Base-by-base conservation (phyloP, 2,329 filamentous ascomycete species). In the Monosporascus sp. region DNA sequence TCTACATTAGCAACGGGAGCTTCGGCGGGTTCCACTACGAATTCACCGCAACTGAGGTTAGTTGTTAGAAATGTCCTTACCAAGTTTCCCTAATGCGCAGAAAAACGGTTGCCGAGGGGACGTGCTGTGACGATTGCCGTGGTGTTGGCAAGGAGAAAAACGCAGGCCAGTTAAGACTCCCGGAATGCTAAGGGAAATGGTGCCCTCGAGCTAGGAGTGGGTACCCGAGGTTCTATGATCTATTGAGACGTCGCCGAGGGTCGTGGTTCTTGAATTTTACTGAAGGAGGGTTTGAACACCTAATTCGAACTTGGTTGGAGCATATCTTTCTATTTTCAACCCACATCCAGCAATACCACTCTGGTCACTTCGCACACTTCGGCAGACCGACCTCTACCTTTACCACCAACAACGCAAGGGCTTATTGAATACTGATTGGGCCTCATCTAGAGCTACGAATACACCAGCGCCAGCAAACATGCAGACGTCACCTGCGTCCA, bases 11-110 rank as follows among this genome's bases (percentile, higher is more conserved):
- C 75, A 38, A 67, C 73, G 26, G 72, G 67, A 44, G 71, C 68
- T 56, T 69, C 70, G 28, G 65, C 70, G 18, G 71, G 68, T 56
- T 69, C 70, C 31, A 65, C 70, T 18, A 67, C 68, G 11, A 71
- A 65, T 59, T 72, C 77, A 51, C 72, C 75, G 44, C 77, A 78
- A 58, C 57, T 72, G 58, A 76, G 75, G 78, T 80, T 69, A 67
- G 76, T 70, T 48, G 40, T 35, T 43, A 48, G 20, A n/a, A 20
- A 24, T 47, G 17, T 51, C 45, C 3, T 50, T 52, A 14, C 51
- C 41, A 44, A 6, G 46, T 31, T n/a, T 41, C 45, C 37, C 35
- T 22, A 50, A 41, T 28, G 52, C 50, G 37, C 45, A 51, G 37
- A 48, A 51, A 35, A 50, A 7, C 43, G 1, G 24, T 31, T 48